phyloP scores from a whole-genome alignment of 1,284 basidiomycete genomes.

The Puccinia novopanici region DNA sequence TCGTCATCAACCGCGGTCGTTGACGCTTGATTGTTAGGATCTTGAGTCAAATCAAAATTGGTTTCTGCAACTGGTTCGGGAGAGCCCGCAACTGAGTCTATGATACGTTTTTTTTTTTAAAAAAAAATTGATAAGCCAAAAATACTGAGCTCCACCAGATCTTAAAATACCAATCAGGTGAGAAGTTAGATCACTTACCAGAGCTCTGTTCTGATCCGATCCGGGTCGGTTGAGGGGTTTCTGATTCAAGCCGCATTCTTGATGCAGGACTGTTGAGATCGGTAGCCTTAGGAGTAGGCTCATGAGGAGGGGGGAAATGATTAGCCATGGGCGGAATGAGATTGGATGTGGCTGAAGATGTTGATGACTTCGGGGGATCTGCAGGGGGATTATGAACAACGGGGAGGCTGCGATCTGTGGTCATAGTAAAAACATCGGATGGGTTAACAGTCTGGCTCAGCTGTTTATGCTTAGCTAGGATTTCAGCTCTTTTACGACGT shows the following conservation, averaged over 20 bases:
- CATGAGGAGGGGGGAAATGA: conserved; percentile 2
- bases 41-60: conserved; percentile 51
- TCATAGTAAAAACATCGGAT: conserved; percentile 50
- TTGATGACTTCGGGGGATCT: conserved; percentile 11
- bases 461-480: conserved; percentile 51
- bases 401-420: conserved; percentile 40
- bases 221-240: conserved; percentile 44
- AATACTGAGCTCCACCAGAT: neutral
- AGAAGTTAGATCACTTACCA: conserved; percentile 18
- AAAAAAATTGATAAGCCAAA: neutral
- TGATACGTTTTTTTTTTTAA: no score
- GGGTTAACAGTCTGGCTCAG: conserved; percentile 43
- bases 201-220: conserved; percentile 37
- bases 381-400: conserved; percentile 17
- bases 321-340: neutral
- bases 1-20: conserved; percentile 13
- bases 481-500: conserved; percentile 52
- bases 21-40: conserved; percentile 12
- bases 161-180: neutral
- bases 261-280: conserved; percentile 30
- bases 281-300: conserved; percentile 7
- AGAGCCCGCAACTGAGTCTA: conserved; percentile 44
- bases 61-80: conserved; percentile 45
- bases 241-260: conserved; percentile 39
- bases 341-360: neutral